phyloP scores from a whole-genome alignment of 2,329 filamentous ascomycete species.

The Penicillium decumbens region DNA sequence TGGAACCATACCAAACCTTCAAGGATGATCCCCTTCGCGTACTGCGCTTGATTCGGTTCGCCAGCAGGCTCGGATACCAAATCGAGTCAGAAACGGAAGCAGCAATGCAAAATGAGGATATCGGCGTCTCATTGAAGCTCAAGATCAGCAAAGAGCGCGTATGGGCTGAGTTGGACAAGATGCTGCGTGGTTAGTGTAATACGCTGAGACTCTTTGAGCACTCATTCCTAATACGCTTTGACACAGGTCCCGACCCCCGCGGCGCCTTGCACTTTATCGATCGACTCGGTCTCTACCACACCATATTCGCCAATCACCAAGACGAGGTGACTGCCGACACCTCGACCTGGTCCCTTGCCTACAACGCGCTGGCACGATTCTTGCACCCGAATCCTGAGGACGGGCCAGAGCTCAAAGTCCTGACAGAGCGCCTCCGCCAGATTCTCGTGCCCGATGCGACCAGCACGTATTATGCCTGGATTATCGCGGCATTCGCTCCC shows the following conservation, averaged over 20 bases:
- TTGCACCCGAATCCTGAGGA: conserved; percentile 33
- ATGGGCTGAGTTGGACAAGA: conserved; percentile 83
- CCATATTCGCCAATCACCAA: conserved; percentile 41
- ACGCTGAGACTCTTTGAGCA: neutral
- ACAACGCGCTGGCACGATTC: conserved; percentile 58
- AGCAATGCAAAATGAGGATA: conserved; percentile 73
- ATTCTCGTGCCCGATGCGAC: conserved; percentile 60
- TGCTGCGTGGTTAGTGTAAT: conserved; percentile 62
- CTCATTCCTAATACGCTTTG: conserved; percentile 1
- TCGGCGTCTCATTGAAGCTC: conserved; percentile 69
- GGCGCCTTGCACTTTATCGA: conserved; percentile 39
- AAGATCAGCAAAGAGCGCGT: conserved; percentile 94
- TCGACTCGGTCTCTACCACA: conserved; percentile 36
- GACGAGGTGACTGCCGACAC: conserved; percentile 55
- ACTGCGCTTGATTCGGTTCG: conserved; percentile 81
- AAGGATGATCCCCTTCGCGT: conserved; percentile 88
- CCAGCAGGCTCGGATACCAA: conserved; percentile 72
- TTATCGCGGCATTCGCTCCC: conserved; percentile 68
- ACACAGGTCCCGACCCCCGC: conserved; percentile 37
- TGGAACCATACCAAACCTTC: conserved; percentile 87
- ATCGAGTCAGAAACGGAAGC: conserved; percentile 66
- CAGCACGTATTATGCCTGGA: conserved; percentile 69
- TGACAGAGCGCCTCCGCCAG: conserved; percentile 32
- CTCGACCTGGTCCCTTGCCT: conserved; percentile 58
- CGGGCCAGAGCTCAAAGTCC: conserved; percentile 45